phyloP scores from a whole-genome alignment of 2,329 filamentous ascomycete species.

The Colletotrichum sojae region DNA sequence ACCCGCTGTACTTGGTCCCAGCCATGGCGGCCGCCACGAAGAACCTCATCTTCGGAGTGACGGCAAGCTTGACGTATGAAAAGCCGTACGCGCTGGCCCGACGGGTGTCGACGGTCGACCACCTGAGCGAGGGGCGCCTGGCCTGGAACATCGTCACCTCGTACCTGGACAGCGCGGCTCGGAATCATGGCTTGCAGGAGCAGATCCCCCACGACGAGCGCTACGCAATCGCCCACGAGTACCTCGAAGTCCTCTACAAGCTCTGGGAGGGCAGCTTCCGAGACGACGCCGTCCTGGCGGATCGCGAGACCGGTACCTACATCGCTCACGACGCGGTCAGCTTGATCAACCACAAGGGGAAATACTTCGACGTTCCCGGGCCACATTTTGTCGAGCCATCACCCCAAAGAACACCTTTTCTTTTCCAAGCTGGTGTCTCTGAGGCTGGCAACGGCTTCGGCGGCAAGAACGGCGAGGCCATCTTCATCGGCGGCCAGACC shows the following conservation, averaged over 20 bases:
- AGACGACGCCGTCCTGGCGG: slow-evolving; percentile 71
- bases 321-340: slow-evolving; percentile 63
- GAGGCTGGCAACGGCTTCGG: slow-evolving; percentile 12
- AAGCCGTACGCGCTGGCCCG: slow-evolving; percentile 77
- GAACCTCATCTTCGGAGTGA: slow-evolving; percentile 78
- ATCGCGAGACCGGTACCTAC: slow-evolving; percentile 66
- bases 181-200: slow-evolving; percentile 71
- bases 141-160: slow-evolving; percentile 73
- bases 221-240: slow-evolving; percentile 74
- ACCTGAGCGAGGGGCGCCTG: slow-evolving; percentile 73
- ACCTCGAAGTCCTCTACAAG: slow-evolving; percentile 71
- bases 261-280: slow-evolving; percentile 64
- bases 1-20: slow-evolving; percentile 73
- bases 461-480: slow-evolving; percentile 44
- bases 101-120: slow-evolving; percentile 76
- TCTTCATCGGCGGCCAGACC: slow-evolving; percentile 61
- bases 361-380: slow-evolving; percentile 71
- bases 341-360: slow-evolving; percentile 73
- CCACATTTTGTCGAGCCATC: slow-evolving; percentile 73
- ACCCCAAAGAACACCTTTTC: slow-evolving; percentile 74
- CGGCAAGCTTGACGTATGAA: slow-evolving; percentile 77
- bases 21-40: slow-evolving; percentile 78
- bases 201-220: slow-evolving; percentile 66
- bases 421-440: slow-evolving; percentile 66
- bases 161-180: slow-evolving; percentile 76